phyloP scores from a whole-genome alignment of 495 filamentous ascomycete genomes.

The Neurospora pannonica region DNA sequence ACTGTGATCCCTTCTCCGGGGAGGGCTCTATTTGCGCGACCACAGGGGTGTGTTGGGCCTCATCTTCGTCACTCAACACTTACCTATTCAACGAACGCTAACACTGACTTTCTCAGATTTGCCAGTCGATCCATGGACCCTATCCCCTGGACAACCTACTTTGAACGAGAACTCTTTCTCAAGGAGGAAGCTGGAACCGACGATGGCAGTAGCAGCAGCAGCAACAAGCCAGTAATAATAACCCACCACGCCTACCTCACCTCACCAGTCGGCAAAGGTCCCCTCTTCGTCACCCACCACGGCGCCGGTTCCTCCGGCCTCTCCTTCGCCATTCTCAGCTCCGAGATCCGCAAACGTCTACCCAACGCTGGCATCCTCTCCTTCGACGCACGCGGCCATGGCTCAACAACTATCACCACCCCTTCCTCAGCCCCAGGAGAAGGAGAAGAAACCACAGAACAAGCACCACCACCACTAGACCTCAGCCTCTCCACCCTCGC shows the following conservation, averaged over 20 bases:
- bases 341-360: constrained; percentile 65
- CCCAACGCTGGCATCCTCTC: constrained; percentile 78
- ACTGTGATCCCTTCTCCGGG: constrained; percentile 76
- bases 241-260: constrained; percentile 82
- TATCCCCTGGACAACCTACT: constrained; percentile 84
- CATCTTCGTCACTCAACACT: constrained; percentile 5
- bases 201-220: not conserved
- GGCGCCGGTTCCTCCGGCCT: constrained; percentile 46
- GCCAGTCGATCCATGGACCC: constrained; percentile 37
- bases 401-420: constrained; percentile 43
- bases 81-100: constrained; percentile 7
- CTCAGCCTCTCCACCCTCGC: constrained; percentile 61
- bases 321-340: constrained; percentile 52
- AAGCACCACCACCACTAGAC: constrained; percentile 33
- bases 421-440: not conserved
- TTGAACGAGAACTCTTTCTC: constrained; percentile 74
- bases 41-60: constrained; percentile 43
- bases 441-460: constrained; percentile 24
- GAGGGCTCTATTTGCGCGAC: constrained; percentile 62
- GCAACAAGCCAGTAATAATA: constrained; percentile 21
- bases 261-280: constrained; percentile 44
- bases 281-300: constrained; percentile 48
- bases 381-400: constrained; percentile 79
- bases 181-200: not conserved
- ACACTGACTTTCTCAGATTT: constrained; percentile 16